Evolutionary conservation across 192 early-diverging fungal species (phyloP), one percentile per base, ranked within the genome.

Genomic region (Phycomyces nitens): DNA sequence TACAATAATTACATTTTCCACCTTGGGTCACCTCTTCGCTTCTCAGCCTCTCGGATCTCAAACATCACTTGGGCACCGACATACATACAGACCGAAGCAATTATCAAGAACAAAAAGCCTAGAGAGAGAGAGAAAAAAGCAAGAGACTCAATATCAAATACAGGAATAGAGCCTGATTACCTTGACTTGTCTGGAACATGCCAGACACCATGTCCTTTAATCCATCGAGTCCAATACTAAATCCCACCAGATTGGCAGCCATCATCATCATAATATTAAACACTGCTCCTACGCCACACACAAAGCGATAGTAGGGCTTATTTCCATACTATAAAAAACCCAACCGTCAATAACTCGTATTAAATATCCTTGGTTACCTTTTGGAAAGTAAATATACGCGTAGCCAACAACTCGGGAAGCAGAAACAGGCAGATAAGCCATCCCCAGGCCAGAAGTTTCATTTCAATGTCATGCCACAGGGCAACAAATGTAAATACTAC

Each of bases 401-500:
- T 80, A 6, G 86, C 83, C 29, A 94, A 62, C 6, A 82, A 79
- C 76, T 98, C 95, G 5, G 96, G 96, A 53, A 95, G 52, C 24
- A 99, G 85, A 68, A 96, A 86, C 16, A 94, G 52, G 7, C 83
- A 85, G 53, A 95, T 92, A 2, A 98, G 72, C 93, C 92, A 96
- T 14, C 89, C 92, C 94, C 93, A 99, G 27, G 91, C 89, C 64
- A 97, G 64, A 22, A 98, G 66, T 18, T 82, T 80, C 67, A 94
- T 64, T 22, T 87, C 81, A 44, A 97, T 89, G 64, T 99, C 97
- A 75, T 99, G 97, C 97, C 97, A 99, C 14, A 98, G 58, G 7
- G 95, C 97, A 9, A 99, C 97, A 83, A 97, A 99, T 0, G 94
- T 94, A 70, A 99, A 99, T 1, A 93, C 83, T 1, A 91, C 80